Conservation (phyloP, 1,284 basidiomycete genomes). For the Cryptococcus neoformans region DNA sequence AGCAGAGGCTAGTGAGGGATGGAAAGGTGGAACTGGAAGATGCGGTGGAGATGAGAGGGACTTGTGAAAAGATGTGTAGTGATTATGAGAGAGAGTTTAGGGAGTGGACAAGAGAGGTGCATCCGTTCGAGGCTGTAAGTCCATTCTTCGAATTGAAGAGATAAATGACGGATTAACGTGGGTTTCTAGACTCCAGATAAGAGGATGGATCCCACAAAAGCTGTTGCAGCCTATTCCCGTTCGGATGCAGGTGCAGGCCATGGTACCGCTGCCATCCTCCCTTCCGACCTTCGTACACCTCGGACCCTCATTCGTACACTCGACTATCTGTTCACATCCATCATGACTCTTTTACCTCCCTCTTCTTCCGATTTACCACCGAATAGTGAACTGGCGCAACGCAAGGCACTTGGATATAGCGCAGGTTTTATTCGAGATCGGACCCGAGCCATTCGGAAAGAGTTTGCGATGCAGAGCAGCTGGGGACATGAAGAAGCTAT, state of each 20-base stretch:
- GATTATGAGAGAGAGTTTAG: conserved; percentile 88
- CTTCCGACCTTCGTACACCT: conserved; percentile 89
- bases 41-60: conserved; percentile 85
- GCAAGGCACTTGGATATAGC: conserved; percentile 57
- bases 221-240: conserved; percentile 93
- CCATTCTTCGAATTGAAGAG: conserved; percentile 2
- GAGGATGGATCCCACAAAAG: conserved; percentile 77
- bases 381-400: conserved; percentile 6
- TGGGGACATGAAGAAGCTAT: conserved; percentile 70
- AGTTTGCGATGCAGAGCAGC: conserved; percentile 91
- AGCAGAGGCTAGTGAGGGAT: conserved; percentile 81
- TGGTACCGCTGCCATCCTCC: conserved; percentile 59
- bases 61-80: conserved; percentile 91
- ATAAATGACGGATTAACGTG: not conserved
- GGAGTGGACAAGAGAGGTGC: conserved; percentile 84
- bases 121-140: conserved; percentile 80
- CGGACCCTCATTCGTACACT: conserved; percentile 77
- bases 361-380: conserved; percentile 7
- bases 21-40: conserved; percentile 77
- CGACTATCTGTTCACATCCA: conserved; percentile 84
- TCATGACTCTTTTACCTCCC: conserved; percentile 60
- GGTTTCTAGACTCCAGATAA: conserved; percentile 43
- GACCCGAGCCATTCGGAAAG: conserved; percentile 83
- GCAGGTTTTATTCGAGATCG: conserved; percentile 82
- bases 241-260: conserved; percentile 66